Evolutionary conservation across 257 asterid species (phyloP).

Genomic region (Scutellaria minor): DNA sequence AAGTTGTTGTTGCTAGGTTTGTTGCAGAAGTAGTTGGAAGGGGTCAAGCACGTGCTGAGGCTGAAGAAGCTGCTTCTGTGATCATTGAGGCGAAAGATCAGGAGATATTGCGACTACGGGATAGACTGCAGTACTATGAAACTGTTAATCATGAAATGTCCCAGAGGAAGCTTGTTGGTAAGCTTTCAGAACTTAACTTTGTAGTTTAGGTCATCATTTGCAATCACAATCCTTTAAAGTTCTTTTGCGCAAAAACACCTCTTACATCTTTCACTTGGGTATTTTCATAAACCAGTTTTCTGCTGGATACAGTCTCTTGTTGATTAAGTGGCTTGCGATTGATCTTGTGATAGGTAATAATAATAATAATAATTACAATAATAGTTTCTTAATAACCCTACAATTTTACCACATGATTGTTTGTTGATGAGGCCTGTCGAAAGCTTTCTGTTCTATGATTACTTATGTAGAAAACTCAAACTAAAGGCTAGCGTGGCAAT

Average conservation of each 20-base stretch:
- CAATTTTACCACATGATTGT: background rate
- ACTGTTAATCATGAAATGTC: conserved; percentile 89
- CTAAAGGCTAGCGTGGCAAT: background rate
- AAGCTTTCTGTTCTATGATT: background rate
- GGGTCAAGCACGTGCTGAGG: conserved; percentile 74
- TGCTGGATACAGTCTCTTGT: conserved; percentile 9
- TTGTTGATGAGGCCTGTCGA: background rate
- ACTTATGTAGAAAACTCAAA: background rate
- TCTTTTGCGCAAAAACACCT: background rate
- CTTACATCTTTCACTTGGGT: conserved; percentile 9
- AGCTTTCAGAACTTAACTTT: conserved; percentile 40
- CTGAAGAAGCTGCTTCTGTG: conserved; percentile 65
- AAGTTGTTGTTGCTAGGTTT: conserved; percentile 58
- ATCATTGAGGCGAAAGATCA: conserved; percentile 71
- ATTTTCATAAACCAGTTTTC: background rate
- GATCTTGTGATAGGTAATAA: background rate
- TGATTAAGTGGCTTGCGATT: conserved; percentile 23
- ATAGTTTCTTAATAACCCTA: background rate
- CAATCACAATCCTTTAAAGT: background rate
- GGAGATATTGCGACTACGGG: conserved; percentile 74
- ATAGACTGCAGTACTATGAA: conserved; percentile 79
- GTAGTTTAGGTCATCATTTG: conserved; percentile 19
- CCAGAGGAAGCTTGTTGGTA: conserved; percentile 93
- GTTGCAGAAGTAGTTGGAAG: conserved; percentile 78
- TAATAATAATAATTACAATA: background rate